These are phyloP conservation scores for Beauveria caledonica DNA, from an alignment of 2,329 filamentous ascomycete genomes.

Conservation along the genomic window DNA sequence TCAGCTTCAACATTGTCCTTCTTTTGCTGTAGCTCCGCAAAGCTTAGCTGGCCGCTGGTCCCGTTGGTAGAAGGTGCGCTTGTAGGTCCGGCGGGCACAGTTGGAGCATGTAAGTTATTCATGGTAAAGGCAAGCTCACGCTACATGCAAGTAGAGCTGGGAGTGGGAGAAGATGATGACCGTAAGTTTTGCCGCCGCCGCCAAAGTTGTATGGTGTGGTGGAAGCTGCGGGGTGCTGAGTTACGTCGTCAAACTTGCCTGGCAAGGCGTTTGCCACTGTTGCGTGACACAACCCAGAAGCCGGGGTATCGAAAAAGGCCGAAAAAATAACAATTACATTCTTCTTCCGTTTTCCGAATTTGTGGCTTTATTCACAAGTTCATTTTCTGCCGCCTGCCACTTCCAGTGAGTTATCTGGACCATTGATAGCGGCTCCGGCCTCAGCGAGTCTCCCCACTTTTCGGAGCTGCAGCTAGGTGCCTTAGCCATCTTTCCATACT, in stretches of 20 bases:
- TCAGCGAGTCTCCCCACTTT: not conserved
- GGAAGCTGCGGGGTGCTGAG: conserved; percentile 2
- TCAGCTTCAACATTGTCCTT: conserved; percentile 83
- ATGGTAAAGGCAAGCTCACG: conserved; percentile 25
- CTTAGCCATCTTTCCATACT: not conserved
- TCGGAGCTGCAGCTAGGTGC: not conserved
- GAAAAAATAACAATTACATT: not conserved
- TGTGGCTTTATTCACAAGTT: not conserved
- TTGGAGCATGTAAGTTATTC: conserved; percentile 51
- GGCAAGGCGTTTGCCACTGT: not conserved
- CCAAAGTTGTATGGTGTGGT: not conserved
- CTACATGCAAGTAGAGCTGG: not conserved
- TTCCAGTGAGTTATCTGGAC: not conserved
- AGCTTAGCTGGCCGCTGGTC: conserved; percentile 54
- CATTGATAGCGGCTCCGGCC: not conserved
- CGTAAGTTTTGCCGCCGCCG: not conserved
- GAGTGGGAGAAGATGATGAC: not conserved
- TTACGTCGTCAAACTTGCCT: conserved; percentile 5
- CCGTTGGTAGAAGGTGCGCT: conserved; percentile 54
- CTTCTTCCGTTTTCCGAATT: not conserved
- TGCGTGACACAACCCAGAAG: not conserved
- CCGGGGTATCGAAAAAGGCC: not conserved
- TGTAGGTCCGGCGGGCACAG: conserved; percentile 65
- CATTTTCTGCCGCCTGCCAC: not conserved
- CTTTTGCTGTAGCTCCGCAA: conserved; percentile 72